Conservation (phyloP, 495 filamentous ascomycete genomes). For the Alectoria sarmentosa region DNA sequence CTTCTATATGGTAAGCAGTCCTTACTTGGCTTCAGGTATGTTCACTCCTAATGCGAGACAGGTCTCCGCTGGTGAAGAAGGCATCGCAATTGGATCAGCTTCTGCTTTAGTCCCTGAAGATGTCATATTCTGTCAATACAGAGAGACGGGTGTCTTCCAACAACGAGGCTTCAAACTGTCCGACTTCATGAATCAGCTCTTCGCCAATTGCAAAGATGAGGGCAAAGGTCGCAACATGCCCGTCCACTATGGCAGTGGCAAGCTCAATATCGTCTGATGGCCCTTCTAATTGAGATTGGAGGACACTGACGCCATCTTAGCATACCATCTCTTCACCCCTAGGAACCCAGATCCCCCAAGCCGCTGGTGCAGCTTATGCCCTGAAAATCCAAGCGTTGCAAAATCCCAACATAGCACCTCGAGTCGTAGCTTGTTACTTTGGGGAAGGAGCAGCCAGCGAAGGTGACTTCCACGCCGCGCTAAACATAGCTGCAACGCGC, state of each 20-base stretch:
- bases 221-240: slow-evolving; percentile 95
- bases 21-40: background rate
- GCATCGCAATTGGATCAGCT: slow-evolving; percentile 80
- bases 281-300: background rate
- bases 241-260: slow-evolving; percentile 83
- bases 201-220: slow-evolving; percentile 76
- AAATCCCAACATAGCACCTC: slow-evolving; percentile 55
- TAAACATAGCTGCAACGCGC: slow-evolving; percentile 93
- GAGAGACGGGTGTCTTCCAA: slow-evolving; percentile 84
- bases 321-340: slow-evolving; percentile 92
- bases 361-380: slow-evolving; percentile 88
- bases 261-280: slow-evolving; percentile 65
- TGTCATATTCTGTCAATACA: slow-evolving; percentile 90
- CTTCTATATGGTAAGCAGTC: slow-evolving; percentile 81
- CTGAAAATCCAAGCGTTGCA: slow-evolving; percentile 77
- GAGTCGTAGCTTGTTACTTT: slow-evolving; percentile 85
- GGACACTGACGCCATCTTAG: slow-evolving; percentile 34
- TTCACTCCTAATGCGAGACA: slow-evolving; percentile 21
- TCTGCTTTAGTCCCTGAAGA: slow-evolving; percentile 76
- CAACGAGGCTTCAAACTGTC: slow-evolving; percentile 81
- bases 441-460: slow-evolving; percentile 97
- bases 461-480: slow-evolving; percentile 93
- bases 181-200: slow-evolving; percentile 93
- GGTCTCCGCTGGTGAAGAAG: slow-evolving; percentile 92
- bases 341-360: slow-evolving; percentile 94